phyloP scores from a whole-genome alignment of 176 grass and related monocot genomes.

The Eragrostis curvula region DNA sequence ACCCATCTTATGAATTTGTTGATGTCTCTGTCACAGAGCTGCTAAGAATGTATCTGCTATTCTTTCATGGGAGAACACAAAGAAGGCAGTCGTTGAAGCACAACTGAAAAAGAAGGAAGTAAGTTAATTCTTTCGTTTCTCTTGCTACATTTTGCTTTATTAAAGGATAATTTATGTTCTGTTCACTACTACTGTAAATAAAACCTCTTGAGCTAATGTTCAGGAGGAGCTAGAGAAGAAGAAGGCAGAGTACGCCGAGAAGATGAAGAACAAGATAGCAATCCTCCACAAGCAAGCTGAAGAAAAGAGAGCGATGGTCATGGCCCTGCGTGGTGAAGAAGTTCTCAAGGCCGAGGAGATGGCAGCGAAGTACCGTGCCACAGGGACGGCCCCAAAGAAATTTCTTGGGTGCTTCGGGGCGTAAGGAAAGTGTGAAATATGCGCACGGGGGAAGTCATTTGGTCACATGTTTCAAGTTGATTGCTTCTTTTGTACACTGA shows the following conservation, averaged over 20 bases:
- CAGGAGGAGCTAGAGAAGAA: constrained; percentile 88
- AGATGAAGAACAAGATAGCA: constrained; percentile 83
- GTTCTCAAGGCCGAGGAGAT: constrained; percentile 81
- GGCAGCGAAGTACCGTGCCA: constrained; percentile 81
- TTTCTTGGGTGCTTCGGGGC: constrained; percentile 75
- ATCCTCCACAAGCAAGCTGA: constrained; percentile 71
- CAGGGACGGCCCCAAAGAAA: constrained; percentile 66
- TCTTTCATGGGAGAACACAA: constrained; percentile 88
- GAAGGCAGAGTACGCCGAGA: constrained; percentile 76
- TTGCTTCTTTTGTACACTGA: background rate
- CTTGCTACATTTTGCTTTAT: background rate
- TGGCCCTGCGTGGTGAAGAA: constrained; percentile 64
- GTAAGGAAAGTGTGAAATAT: constrained; percentile 24
- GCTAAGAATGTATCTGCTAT: constrained; percentile 73
- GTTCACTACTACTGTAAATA: background rate
- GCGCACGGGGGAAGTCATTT: background rate
- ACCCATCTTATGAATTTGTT: background rate
- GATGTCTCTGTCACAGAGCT: constrained; percentile 44
- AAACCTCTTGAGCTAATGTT: background rate
- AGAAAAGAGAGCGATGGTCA: constrained; percentile 72
- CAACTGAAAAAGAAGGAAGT: constrained; percentile 80
- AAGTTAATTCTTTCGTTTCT: background rate
- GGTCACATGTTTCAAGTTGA: background rate
- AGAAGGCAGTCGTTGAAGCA: constrained; percentile 69
- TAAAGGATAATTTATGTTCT: background rate